Conservation (phyloP, 176 grass and related monocot species). For the Hordeum marinum region DNA sequence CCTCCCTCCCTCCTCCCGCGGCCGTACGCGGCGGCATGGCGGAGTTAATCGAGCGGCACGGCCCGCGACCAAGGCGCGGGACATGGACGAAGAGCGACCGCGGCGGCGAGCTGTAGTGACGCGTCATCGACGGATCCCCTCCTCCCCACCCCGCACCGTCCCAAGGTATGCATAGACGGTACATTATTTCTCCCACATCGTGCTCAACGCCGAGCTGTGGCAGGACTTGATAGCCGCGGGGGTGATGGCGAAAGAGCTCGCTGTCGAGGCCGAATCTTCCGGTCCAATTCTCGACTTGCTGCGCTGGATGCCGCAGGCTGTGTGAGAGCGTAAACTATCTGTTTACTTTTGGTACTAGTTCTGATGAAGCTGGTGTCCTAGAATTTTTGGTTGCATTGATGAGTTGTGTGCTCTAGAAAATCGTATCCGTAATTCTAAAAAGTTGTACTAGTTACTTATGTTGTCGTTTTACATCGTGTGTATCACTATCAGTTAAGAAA, state of each 20-base stretch:
- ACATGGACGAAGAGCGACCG: too few relatives aligned
- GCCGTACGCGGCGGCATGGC: too few relatives aligned
- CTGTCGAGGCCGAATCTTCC: slow-evolving; percentile 42
- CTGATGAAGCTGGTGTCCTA: neutral
- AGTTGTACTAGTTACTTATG: neutral
- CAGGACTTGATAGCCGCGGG: slow-evolving; percentile 41
- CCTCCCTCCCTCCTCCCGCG: too few relatives aligned
- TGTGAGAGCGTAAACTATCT: slow-evolving; percentile 7
- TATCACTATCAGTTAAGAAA: neutral
- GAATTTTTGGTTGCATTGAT: slow-evolving; percentile 20
- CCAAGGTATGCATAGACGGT: too few relatives aligned
- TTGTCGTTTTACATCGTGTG: neutral
- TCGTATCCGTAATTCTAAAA: neutral
- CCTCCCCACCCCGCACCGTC: too few relatives aligned
- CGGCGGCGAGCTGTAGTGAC: too few relatives aligned
- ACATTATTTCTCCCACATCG: slow-evolving; percentile 73
- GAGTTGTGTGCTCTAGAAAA: neutral
- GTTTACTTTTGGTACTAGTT: neutral
- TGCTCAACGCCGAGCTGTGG: slow-evolving; percentile 55
- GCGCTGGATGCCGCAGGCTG: slow-evolving; percentile 30
- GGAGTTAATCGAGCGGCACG: too few relatives aligned
- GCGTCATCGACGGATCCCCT: too few relatives aligned
- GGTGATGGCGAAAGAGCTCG: slow-evolving; percentile 35
- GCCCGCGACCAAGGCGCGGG: too few relatives aligned
- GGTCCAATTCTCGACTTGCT: slow-evolving; percentile 46